These are phyloP conservation scores for Penicillium rolfsii DNA, from an alignment of 2,329 filamentous ascomycete species.

Conservation along the genomic window DNA sequence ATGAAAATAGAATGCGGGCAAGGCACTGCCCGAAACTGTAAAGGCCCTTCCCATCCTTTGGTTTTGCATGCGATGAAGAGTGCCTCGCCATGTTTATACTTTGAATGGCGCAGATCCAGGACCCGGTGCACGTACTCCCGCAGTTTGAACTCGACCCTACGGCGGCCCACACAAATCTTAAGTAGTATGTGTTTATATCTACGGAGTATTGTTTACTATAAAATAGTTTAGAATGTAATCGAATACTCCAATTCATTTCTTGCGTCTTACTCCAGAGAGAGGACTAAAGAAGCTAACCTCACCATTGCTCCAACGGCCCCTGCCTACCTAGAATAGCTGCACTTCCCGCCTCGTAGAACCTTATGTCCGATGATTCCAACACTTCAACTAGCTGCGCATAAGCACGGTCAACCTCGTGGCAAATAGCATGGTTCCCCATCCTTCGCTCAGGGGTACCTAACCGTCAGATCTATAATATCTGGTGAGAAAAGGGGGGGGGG, in stretches of 20 bases:
- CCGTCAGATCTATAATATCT: not conserved
- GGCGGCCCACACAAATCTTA: not conserved
- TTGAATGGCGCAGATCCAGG: not conserved
- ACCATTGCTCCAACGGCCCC: not conserved
- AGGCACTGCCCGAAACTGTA: constrained; percentile 1
- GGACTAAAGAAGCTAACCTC: not conserved
- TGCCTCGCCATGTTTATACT: constrained; percentile 3
- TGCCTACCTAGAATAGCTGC: not conserved
- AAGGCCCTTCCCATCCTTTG: not conserved
- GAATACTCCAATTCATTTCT: not conserved
- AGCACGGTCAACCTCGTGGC: constrained; percentile 3
- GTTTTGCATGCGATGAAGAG: not conserved
- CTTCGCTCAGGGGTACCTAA: not conserved
- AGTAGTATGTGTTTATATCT: not conserved
- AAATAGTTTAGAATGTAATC: not conserved
- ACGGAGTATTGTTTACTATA: too few relatives aligned
- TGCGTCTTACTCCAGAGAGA: not conserved
- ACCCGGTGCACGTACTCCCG: not conserved
- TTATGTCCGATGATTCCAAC: not conserved
- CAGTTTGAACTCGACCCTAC: not conserved
- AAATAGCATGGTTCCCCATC: not conserved
- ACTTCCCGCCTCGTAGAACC: not conserved
- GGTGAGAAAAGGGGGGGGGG: not conserved
- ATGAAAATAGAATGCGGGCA: constrained; percentile 9
- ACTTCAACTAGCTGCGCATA: not conserved